Evolutionary conservation across 1,284 basidiomycete genomes (phyloP).

Genomic region (Ceratobasidium sp.): DNA sequence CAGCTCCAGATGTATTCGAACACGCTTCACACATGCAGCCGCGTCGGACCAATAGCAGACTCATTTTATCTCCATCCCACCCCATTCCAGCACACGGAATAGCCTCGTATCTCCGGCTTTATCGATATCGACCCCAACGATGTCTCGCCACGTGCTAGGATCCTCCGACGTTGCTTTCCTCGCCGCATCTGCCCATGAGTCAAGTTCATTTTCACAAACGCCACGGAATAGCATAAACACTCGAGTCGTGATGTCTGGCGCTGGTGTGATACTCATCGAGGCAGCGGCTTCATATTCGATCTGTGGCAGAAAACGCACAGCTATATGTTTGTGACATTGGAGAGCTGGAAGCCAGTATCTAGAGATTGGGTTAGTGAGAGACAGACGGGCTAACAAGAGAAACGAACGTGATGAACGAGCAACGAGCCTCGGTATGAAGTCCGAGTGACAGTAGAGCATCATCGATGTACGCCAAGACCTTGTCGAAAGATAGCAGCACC

Average conservation of each 20-base stretch:
- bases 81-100: conserved; percentile 61
- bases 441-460: conserved; percentile 56
- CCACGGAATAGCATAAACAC: conserved; percentile 67
- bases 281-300: conserved; percentile 61
- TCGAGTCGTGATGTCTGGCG: conserved; percentile 62
- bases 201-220: conserved; percentile 53
- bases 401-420: conserved; percentile 64
- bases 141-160: conserved; percentile 49
- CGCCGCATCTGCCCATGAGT: conserved; percentile 52
- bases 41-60: not conserved
- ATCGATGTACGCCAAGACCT: conserved; percentile 58
- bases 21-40: too few relatives aligned
- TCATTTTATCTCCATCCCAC: conserved; percentile 58
- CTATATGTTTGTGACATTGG: conserved; percentile 60
- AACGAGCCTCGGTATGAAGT: conserved; percentile 62
- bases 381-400: conserved; percentile 53
- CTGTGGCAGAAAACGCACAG: conserved; percentile 65
- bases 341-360: conserved; percentile 62
- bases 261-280: conserved; percentile 58
- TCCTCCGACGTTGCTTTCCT: conserved; percentile 47
- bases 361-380: not conserved
- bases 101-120: conserved; percentile 50
- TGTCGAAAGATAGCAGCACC: conserved; percentile 15
- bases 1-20: too few relatives aligned
- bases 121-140: conserved; percentile 54